Conservation (phyloP, 2,329 filamentous ascomycete species). For the Metarhizium rileyi region DNA sequence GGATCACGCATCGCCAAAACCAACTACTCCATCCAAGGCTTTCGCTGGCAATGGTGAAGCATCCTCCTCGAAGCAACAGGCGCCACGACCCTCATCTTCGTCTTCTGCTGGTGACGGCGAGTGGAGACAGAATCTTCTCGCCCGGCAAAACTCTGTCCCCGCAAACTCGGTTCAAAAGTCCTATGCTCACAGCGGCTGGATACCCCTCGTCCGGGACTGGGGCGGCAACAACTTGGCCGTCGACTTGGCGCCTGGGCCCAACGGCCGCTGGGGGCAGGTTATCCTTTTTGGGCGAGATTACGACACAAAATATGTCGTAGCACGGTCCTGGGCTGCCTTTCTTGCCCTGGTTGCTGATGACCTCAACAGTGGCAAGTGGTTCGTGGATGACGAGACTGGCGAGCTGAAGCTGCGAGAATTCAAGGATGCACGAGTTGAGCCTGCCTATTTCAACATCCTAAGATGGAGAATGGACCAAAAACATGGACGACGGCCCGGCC, state of each 20-base stretch:
- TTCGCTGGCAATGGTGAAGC: slow-evolving; percentile 57
- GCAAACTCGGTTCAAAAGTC: slow-evolving; percentile 79
- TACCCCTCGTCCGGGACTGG: slow-evolving; percentile 93
- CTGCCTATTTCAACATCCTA: slow-evolving; percentile 87
- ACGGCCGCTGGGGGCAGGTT: slow-evolving; percentile 89
- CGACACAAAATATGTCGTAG: slow-evolving; percentile 95
- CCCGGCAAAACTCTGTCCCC: slow-evolving; percentile 81
- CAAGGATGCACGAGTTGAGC: slow-evolving; percentile 80
- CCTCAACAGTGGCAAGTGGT: slow-evolving; percentile 79
- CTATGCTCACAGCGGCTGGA: slow-evolving; percentile 91
- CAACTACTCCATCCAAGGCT: slow-evolving; percentile 60
- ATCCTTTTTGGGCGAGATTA: slow-evolving; percentile 97
- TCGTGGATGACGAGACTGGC: slow-evolving; percentile 81
- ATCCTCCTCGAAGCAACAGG: slow-evolving; percentile 54
- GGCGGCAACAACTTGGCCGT: slow-evolving; percentile 95
- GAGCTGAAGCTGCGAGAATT: slow-evolving; percentile 92
- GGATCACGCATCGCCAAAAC: slow-evolving; percentile 45
- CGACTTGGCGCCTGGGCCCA: slow-evolving; percentile 82
- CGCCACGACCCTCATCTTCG: slow-evolving; percentile 25
- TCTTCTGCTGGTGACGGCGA: slow-evolving; percentile 40
- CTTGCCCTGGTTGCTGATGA: slow-evolving; percentile 84
- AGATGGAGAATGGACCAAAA: slow-evolving; percentile 95
- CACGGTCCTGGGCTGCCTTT: slow-evolving; percentile 83
- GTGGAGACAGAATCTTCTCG: slow-evolving; percentile 78
- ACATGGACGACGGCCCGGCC: slow-evolving; percentile 54